These are phyloP conservation scores for Blastobotrys mokoenaii DNA, from an alignment of 805 yeast genomes.

Conservation along the genomic window DNA sequence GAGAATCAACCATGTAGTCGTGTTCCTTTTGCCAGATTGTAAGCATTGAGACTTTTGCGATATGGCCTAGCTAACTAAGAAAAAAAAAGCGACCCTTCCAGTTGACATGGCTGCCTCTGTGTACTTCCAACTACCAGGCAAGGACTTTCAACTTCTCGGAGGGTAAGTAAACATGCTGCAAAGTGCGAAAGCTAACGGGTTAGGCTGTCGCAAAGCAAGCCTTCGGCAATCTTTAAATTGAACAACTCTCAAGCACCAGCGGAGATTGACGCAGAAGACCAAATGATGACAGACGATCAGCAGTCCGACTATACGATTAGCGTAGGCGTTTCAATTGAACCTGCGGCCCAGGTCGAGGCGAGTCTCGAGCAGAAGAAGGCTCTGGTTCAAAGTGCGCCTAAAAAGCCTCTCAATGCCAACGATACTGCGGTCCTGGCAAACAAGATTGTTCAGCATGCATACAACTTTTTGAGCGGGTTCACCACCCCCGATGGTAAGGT, in stretches of 20 bases:
- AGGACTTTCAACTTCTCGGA: constrained; percentile 32
- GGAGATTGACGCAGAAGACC: constrained; percentile 35
- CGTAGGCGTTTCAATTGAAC: constrained; percentile 89
- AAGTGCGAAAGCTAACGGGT: neutral
- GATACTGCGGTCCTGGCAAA: constrained; percentile 63
- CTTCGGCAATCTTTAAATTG: constrained; percentile 84
- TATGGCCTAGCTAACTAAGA: neutral
- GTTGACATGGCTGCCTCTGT: constrained; percentile 71
- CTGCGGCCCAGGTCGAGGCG: constrained; percentile 54
- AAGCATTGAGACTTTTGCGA: constrained; percentile 29
- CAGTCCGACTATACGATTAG: constrained; percentile 32
- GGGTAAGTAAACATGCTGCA: constrained; percentile 44
- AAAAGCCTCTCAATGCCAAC: constrained; percentile 25
- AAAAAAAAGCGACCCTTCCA: constrained; percentile 35
- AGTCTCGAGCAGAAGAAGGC: constrained; percentile 38
- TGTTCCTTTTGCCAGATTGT: constrained; percentile 79
- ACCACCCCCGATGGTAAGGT: constrained; percentile 73
- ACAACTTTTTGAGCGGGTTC: constrained; percentile 84
- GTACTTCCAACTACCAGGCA: constrained; percentile 71
- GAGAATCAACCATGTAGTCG: constrained; percentile 65
- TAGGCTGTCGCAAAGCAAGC: constrained; percentile 44
- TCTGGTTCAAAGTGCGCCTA: constrained; percentile 9
- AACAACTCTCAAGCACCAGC: constrained; percentile 33
- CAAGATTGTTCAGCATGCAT: constrained; percentile 85
- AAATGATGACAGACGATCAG: constrained; percentile 47